These are phyloP conservation scores for Claviceps quebecensis DNA, from an alignment of 2,329 filamentous ascomycete genomes.

Conservation along the genomic window DNA sequence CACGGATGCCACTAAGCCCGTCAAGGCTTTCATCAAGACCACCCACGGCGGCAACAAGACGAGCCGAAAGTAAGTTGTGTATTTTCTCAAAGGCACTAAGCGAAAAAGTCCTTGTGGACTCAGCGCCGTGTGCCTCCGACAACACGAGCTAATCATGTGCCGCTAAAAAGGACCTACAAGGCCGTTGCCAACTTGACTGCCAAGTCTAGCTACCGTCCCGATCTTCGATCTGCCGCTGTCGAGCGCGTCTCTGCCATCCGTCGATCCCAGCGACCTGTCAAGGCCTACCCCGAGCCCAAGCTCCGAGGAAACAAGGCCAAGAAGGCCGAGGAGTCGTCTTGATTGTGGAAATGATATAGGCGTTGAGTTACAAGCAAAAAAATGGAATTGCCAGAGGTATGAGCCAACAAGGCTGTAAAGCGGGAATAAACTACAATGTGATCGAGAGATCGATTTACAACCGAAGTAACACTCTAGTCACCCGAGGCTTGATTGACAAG, in stretches of 20 bases:
- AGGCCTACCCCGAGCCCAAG: conserved; percentile 62
- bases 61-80: conserved; percentile 48
- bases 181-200: conserved; percentile 68
- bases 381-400: background rate
- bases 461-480: background rate
- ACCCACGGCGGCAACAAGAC: conserved; percentile 60
- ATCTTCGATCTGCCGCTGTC: conserved; percentile 66
- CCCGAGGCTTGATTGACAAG: background rate
- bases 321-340: conserved; percentile 43
- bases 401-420: background rate
- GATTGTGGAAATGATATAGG: conserved; percentile 6
- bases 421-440: background rate
- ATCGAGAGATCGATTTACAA: background rate
- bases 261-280: conserved; percentile 63
- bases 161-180: conserved; percentile 61
- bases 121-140: conserved; percentile 10
- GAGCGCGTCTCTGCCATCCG: conserved; percentile 78
- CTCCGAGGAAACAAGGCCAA: conserved; percentile 65
- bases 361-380: background rate
- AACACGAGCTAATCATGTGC: background rate
- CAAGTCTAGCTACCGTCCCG: conserved; percentile 73
- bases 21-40: conserved; percentile 47
- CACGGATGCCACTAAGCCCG: conserved; percentile 58
- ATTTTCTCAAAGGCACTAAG: background rate
- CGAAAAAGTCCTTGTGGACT: background rate